Conservation (phyloP, 106 monocot genomes). For the Dendrobium chrysotoxum region DNA sequence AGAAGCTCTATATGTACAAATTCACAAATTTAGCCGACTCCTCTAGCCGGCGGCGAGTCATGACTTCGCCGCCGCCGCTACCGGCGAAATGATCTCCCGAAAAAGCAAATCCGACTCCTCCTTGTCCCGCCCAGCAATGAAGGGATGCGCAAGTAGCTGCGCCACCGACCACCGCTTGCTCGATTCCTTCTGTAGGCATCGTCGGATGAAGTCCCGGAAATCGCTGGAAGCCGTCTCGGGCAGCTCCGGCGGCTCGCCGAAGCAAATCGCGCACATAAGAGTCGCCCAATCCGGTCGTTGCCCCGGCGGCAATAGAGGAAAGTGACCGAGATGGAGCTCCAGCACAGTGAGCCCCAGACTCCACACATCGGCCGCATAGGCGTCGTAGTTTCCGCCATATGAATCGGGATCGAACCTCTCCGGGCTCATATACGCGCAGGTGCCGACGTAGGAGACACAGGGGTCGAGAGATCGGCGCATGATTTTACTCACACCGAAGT, state of each 20-base stretch:
- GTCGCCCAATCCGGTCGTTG: conserved; percentile 81
- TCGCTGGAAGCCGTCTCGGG: conserved; percentile 42
- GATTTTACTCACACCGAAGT: conserved; percentile 66
- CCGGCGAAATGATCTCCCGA: conserved; percentile 8
- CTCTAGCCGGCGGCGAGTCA: background rate
- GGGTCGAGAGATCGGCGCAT: conserved; percentile 39
- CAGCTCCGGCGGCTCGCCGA: conserved; percentile 57
- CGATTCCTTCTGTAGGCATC: conserved; percentile 75
- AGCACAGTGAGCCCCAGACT: conserved; percentile 61
- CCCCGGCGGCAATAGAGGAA: conserved; percentile 64
- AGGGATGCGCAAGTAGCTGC: conserved; percentile 67
- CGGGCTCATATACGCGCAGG: conserved; percentile 86
- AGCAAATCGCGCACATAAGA: conserved; percentile 92
- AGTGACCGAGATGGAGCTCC: conserved; percentile 57
- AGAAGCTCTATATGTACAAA: background rate
- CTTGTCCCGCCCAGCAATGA: conserved; percentile 34
- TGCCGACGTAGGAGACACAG: conserved; percentile 70
- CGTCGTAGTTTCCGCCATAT: conserved; percentile 50
- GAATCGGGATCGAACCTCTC: conserved; percentile 78
- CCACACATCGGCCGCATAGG: conserved; percentile 80
- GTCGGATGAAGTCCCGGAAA: conserved; percentile 47
- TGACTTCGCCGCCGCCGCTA: background rate
- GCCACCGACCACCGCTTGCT: conserved; percentile 54
- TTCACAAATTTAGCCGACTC: background rate
- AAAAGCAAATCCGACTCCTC: conserved; percentile 27